Base-by-base conservation (phyloP, 495 filamentous ascomycete genomes). In the Aspergillus conjunctus region DNA sequence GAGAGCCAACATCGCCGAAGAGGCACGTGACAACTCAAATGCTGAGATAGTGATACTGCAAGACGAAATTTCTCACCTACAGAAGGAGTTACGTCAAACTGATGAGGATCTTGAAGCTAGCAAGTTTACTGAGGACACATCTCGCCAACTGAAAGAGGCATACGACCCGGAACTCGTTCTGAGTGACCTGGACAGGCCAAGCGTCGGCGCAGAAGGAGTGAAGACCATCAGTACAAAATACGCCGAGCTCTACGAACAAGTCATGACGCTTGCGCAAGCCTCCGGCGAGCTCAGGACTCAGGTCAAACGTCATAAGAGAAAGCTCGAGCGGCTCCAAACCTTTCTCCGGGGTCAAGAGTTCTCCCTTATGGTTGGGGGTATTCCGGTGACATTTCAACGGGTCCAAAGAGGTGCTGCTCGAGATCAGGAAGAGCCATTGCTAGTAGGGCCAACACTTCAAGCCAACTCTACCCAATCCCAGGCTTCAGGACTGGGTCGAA, bases 261-360 rank as follows among this genome's bases (percentile, higher is more conserved):
- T 69, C 4, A 55, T 66, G 17, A 68, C 56, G 17, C 65, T 78
- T 12, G 21, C 66, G 7, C 54, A 66, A 32, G 70, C 68, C 22
- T 68, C 62, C 54, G 62, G 45, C 15, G 60, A 62, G 21, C 70
- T 80, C 37, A 76, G 66, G 59, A 31, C 52, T 4, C 66, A 67
- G 22, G 57, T 75, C 1, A 69, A 73, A 33, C 68, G 71, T 17
- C 72, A 76, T 26, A 83, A 75, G 56, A 72, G 61, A 63, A 79
- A 75, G 61, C 65, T 73, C 12, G 50, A 30, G n/a, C 59, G 70
- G 56, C 74, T 72, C 67, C 71, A 74, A 32, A 72, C 58, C 9
- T 69, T 65, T 43, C 31, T 79, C 21, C 30, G 64, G 11, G 56
- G 59, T 4, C 70, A 72, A 53, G 65, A 72, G 33, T 77, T 77